Conservation (phyloP, 2,329 filamentous ascomycete species). For the Fusarium tuaranense region DNA sequence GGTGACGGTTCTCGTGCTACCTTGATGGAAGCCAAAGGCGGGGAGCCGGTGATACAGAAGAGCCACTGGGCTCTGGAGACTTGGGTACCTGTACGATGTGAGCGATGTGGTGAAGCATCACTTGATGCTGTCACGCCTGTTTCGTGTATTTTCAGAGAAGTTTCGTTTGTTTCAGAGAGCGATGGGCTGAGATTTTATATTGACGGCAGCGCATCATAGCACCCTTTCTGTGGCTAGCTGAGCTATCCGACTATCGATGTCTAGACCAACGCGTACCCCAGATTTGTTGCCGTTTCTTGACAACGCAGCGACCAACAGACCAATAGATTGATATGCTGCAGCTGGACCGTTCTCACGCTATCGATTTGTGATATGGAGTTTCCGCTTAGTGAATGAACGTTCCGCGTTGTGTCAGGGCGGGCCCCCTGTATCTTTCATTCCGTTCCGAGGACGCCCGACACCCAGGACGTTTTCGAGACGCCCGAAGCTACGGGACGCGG, state of each 20-base stretch:
- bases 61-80: not conserved
- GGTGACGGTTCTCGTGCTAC: not conserved
- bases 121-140: constrained; percentile 10
- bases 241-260: not conserved
- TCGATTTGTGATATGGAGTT: constrained; percentile 12
- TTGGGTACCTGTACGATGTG: not conserved
- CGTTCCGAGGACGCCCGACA: constrained; percentile 40
- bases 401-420: constrained; percentile 7
- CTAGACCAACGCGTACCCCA: not conserved
- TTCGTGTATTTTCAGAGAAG: not conserved
- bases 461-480: constrained; percentile 9
- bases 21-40: not conserved
- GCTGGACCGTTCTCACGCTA: not conserved
- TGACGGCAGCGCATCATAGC: not conserved
- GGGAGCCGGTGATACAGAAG: not conserved
- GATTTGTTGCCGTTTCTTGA: not conserved
- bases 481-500: constrained; percentile 15
- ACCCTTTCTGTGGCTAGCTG: constrained; percentile 12
- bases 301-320: constrained; percentile 14
- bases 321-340: constrained; percentile 18
- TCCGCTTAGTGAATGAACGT: not conserved
- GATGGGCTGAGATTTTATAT: constrained; percentile 8
- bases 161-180: not conserved
- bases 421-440: not conserved
- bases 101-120: not conserved